Base-by-base conservation (phyloP, 495 filamentous ascomycete species). In the Pyrenula massariospora region DNA sequence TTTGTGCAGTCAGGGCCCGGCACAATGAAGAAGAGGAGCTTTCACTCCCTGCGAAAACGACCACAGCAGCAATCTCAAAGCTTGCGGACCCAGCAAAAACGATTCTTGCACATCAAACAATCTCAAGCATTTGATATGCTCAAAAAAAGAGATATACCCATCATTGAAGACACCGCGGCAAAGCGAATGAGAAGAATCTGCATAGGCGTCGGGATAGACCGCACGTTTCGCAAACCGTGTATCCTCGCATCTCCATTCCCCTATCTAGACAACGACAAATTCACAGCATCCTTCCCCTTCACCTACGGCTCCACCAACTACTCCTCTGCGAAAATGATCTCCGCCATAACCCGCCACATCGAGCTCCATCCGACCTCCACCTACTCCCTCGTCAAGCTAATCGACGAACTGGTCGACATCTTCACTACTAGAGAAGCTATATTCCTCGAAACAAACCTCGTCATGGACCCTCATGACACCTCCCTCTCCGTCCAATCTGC, bases 351-450 rank as follows among this genome's bases (percentile, higher is more conserved):
- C 15, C 62, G 73, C 15, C 71, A 85, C 51, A 66, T 88, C 12
- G 66, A 75, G 21, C 73, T 88, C 24, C 66, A 73, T 22, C 60
- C 62, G 2, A 66, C 70, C 3, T 66, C 74, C 1, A 66, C 69
- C 25, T 64, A 63, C 22, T 66, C 75, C 8, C 62, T 88, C 3
- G 67, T 68, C 1, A 60, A 65, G 2, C 58, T 88, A 0, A 65
- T 90, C n/a, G 66, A 71, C 22, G 62, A 67, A 0, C 70, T 92
- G 36, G 71, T 77, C 59, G 64, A 72, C 21, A 73, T 90, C 1
- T 92, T 86, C 73, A 78, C 72, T 55, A 70, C 77, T 25, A 84
- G 84, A 57, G 88, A 91, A 65, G 88, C 84, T 0, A 82, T 85
- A 59, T 68, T 79, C 1, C 66, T 87, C 2, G 75, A 80, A 52